Evolutionary conservation across 2,329 filamentous ascomycete genomes (phyloP).

Genomic region (Pezicula carpinea): DNA sequence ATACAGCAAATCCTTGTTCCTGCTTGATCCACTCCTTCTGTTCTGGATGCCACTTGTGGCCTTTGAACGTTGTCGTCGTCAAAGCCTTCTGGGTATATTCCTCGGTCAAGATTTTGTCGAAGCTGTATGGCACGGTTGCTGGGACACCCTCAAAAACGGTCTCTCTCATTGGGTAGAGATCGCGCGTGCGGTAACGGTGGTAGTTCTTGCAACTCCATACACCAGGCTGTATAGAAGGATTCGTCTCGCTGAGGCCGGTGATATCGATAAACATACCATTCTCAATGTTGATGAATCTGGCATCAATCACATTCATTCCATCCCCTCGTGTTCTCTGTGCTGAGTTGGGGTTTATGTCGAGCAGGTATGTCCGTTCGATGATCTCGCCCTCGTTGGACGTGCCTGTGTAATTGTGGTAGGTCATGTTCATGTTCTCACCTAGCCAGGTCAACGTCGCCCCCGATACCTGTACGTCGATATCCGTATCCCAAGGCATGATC

Average conservation of each 20-base stretch:
- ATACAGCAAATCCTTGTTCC: constrained; percentile 12
- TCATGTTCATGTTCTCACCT: constrained; percentile 63
- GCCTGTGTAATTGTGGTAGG: constrained; percentile 38
- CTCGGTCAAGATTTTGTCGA: constrained; percentile 58
- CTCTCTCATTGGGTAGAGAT: constrained; percentile 71
- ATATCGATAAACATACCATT: constrained; percentile 83
- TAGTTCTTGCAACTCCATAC: constrained; percentile 77
- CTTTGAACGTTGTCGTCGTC: constrained; percentile 54
- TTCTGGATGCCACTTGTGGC: constrained; percentile 55
- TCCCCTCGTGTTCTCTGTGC: constrained; percentile 56
- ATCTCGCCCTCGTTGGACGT: constrained; percentile 36
- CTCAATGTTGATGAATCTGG: constrained; percentile 71
- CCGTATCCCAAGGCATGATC: constrained; percentile 80
- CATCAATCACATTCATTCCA: constrained; percentile 77
- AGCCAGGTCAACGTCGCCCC: constrained; percentile 62
- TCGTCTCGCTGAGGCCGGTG: constrained; percentile 67
- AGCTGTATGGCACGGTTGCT: constrained; percentile 65
- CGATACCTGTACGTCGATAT: constrained; percentile 77
- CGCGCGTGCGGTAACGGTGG: constrained; percentile 65
- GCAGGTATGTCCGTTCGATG: constrained; percentile 54
- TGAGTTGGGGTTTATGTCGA: constrained; percentile 73
- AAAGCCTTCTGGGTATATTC: constrained; percentile 63
- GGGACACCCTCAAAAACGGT: constrained; percentile 70
- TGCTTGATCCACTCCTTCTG: constrained; percentile 55
- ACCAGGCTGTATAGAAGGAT: constrained; percentile 54